Evolutionary conservation across 768 basidiomycete genomes (phyloP).

Genomic region (Galerina sulciceps): DNA sequence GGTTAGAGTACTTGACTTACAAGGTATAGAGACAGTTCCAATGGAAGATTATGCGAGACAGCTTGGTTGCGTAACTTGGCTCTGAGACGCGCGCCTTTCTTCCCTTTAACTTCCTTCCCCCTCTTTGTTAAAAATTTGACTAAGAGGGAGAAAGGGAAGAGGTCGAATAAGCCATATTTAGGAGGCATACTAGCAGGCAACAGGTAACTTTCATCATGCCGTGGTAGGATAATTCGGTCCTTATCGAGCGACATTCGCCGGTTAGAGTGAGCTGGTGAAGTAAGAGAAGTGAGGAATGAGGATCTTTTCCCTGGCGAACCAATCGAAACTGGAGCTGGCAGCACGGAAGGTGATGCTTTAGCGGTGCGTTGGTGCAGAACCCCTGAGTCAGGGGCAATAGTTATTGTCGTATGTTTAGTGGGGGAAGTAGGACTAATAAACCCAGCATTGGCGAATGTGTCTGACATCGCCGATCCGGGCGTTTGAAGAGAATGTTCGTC

Average conservation of each 20-base stretch:
- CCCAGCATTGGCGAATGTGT: neutral
- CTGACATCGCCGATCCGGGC: neutral
- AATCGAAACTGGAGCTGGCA: slow-evolving; percentile 26
- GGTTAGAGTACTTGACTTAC: slow-evolving; percentile 35
- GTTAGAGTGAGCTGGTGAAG: slow-evolving; percentile 23
- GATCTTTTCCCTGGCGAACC: slow-evolving; percentile 15
- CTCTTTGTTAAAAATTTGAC: slow-evolving; percentile 47
- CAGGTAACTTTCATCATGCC: slow-evolving; percentile 48
- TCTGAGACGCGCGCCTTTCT: slow-evolving; percentile 58
- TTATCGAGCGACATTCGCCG: slow-evolving; percentile 15
- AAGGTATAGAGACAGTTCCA: slow-evolving; percentile 72
- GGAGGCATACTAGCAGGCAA: slow-evolving; percentile 62
- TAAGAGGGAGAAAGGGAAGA: slow-evolving; percentile 73
- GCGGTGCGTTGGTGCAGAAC: slow-evolving; percentile 16
- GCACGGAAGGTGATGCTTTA: slow-evolving; percentile 17
- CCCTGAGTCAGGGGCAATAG: slow-evolving; percentile 13
- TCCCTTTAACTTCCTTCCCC: slow-evolving; percentile 61
- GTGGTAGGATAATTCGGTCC: slow-evolving; percentile 40
- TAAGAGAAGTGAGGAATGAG: slow-evolving; percentile 3
- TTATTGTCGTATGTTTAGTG: slow-evolving; percentile 12
- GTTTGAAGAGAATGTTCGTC: neutral
- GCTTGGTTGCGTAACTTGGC: slow-evolving; percentile 50
- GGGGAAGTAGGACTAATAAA: neutral
- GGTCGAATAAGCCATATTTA: slow-evolving; percentile 60
- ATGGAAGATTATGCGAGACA: slow-evolving; percentile 64